Evolutionary conservation across 352 stramenopile genomes (phyloP), one percentile per base, ranked within the genome.

Genomic region (Globisporangium paddicum): DNA sequence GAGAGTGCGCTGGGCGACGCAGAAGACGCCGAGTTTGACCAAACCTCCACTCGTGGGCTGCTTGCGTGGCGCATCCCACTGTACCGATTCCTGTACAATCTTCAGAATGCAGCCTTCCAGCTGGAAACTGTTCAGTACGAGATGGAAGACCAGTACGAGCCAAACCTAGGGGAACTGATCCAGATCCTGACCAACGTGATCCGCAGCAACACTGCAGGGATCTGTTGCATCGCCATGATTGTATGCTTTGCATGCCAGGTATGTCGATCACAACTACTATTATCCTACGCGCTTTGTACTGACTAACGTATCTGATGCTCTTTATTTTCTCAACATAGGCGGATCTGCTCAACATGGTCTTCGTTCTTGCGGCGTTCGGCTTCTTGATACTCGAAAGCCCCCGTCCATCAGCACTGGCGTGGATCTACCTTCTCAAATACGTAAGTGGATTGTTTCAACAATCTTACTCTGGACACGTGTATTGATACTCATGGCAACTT

Each of bases 11-110:
- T 93, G 14, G 83, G 75, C 0, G 86, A 96, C 47, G 67, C 70
- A 0, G 86, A 96, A 76, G 86, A 93, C 53, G 71, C 84, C 23
- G 83, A 94, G 46, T 90, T 93, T 42, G 79, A 90, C 47, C 68
- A 78, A 3, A 55, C 57, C 18, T 66, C 51, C 10, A 52, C 54
- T 5, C 60, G 54, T 11, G 30, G 42, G 5, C 62, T 67, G 1
- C 73, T 88, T 11, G 54, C 73, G 14, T 91, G 85, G 75, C 73
- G 80, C 7, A 82, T 86, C 19, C 77, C 81, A 11, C 23, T 93
- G 8, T 88, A 93, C 66, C 66, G 77, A 23, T 62, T 79, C 3
- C 55, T 95, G 18, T 91, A 92, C 59, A 63, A 55, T 7, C 66
- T 80, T 28, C 86, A 95, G 64, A 88, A 93, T 59, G 79, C 83